phyloP scores from a whole-genome alignment of 2,329 filamentous ascomycete species.

The Colletotrichum costaricense region DNA sequence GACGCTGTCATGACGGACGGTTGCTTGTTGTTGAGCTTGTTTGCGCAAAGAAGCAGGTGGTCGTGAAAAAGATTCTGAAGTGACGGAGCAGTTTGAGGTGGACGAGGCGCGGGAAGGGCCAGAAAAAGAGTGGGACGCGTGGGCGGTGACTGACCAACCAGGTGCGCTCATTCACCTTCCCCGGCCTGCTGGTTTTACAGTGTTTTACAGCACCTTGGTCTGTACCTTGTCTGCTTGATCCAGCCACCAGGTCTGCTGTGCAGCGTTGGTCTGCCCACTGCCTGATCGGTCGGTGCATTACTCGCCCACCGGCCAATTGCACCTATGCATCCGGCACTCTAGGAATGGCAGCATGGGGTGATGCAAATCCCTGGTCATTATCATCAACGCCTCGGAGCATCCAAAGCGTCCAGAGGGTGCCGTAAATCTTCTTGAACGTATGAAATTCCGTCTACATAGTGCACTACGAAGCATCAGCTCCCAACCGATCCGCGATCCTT shows the following conservation, averaged over 20 bases:
- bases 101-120: conserved; percentile 33
- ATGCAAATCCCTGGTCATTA: background rate
- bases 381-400: background rate
- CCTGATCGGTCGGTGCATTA: background rate
- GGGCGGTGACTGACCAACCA: conserved; percentile 27
- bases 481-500: conserved; percentile 25
- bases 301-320: conserved; percentile 3
- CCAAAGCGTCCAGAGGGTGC: background rate
- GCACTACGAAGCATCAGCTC: conserved; percentile 19
- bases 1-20: conserved; percentile 28
- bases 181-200: conserved; percentile 15
- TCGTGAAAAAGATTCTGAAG: conserved; percentile 31
- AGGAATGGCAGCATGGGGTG: background rate
- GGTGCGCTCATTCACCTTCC: conserved; percentile 4
- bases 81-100: conserved; percentile 31
- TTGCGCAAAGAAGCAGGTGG: conserved; percentile 27
- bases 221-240: background rate
- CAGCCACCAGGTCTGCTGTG: background rate
- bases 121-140: conserved; percentile 36
- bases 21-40: conserved; percentile 13
- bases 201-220: conserved; percentile 13
- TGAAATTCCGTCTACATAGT: conserved; percentile 28
- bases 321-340: too few species aligned
- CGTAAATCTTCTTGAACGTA: conserved; percentile 16
- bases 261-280: too few species aligned